A percentile compares a stretch with the other conserved stretches of the same genome.
Evolutionary conservation across 2,329 filamentous ascomycete genomes (phyloP).

Genomic region (Calonectria leucothoes): DNA sequence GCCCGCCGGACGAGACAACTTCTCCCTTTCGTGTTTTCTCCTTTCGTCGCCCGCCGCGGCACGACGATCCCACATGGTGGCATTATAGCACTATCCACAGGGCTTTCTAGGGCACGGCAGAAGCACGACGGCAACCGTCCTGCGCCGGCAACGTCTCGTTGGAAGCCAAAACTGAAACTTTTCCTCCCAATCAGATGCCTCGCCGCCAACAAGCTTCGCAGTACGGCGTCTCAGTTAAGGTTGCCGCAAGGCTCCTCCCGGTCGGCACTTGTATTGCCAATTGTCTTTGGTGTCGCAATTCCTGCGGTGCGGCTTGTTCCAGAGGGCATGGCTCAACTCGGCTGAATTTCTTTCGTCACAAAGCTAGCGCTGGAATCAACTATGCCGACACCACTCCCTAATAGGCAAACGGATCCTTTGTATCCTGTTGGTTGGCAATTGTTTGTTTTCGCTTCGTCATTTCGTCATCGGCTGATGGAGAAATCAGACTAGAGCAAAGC

Average conservation of each 20-base stretch:
- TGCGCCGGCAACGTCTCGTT: background rate
- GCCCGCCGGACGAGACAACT: background rate
- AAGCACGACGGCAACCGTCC: background rate
- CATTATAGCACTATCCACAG: background rate
- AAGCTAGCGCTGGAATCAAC: background rate
- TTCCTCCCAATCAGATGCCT: background rate
- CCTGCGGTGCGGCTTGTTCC: background rate
- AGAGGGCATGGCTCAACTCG: background rate
- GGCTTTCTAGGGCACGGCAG: background rate
- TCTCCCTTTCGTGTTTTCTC: background rate
- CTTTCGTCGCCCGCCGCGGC: constrained; percentile 7
- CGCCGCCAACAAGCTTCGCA: background rate
- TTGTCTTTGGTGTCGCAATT: background rate
- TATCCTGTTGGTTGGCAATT: background rate
- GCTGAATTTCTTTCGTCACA: background rate
- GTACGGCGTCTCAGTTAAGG: background rate
- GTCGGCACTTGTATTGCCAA: background rate
- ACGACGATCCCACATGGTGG: background rate
- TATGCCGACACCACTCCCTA: background rate
- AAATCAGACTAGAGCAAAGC: background rate
- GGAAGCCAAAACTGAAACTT: background rate
- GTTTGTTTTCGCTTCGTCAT: background rate
- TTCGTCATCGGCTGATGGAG: background rate
- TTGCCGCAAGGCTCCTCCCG: constrained; percentile 5
- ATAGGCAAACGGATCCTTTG: background rate